Evolutionary conservation across 352 stramenopile species (phyloP).

Genomic region (Globisporangium yorkense): DNA sequence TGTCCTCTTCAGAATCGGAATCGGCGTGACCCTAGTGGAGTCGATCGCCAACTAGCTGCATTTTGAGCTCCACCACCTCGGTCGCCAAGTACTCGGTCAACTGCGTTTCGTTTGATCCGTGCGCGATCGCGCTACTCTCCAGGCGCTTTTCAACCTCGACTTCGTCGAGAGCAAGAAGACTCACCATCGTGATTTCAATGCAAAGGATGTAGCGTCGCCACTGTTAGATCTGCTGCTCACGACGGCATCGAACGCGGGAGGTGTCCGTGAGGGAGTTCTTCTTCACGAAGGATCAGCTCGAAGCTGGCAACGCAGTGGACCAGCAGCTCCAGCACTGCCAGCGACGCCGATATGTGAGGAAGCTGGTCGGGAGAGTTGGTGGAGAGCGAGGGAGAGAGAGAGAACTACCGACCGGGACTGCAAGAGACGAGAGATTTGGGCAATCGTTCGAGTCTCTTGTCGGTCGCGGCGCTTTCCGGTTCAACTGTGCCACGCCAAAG

Average conservation of each 20-base stretch:
- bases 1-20: constrained; percentile 23
- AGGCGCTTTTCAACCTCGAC: constrained; percentile 6
- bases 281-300: neutral
- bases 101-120: constrained; percentile 46
- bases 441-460: too few relatives aligned
- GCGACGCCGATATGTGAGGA: too few relatives aligned
- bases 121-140: constrained; percentile 24
- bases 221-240: constrained; percentile 1
- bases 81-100: constrained; percentile 16
- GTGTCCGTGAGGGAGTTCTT: constrained; percentile 27
- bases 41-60: constrained; percentile 12
- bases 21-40: constrained; percentile 18
- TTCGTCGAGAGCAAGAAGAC: neutral
- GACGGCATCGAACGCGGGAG: neutral
- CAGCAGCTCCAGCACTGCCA: neutral
- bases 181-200: neutral
- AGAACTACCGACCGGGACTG: too few relatives aligned
- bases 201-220: neutral
- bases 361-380: too few relatives aligned
- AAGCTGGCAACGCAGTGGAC: neutral
- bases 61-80: constrained; percentile 2
- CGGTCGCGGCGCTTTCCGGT: too few relatives aligned
- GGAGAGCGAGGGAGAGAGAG: too few relatives aligned
- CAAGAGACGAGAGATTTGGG: too few relatives aligned
- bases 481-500: too few relatives aligned